Evolutionary conservation across 768 basidiomycete genomes (phyloP).

Genomic region (Rhodotorula diobovata): DNA sequence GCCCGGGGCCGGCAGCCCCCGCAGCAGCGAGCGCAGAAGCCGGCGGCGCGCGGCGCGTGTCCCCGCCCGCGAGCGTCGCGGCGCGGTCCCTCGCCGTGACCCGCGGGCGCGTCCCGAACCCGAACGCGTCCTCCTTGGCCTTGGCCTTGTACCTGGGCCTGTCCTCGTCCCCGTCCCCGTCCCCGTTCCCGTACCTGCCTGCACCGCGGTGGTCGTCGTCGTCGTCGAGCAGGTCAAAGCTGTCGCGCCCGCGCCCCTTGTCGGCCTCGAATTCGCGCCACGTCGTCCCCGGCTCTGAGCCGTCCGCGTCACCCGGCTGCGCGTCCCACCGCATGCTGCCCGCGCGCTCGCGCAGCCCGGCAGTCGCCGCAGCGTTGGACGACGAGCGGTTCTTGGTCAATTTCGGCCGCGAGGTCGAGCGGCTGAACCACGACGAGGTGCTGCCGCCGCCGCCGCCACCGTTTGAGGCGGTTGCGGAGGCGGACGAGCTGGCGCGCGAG

Average conservation of each 20-base stretch:
- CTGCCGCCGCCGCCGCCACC: too few species aligned
- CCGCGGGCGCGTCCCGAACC: too few species aligned
- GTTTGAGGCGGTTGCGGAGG: neutral
- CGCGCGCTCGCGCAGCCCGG: slow-evolving; percentile 20
- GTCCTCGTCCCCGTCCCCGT: too few species aligned
- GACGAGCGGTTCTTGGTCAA: slow-evolving; percentile 14
- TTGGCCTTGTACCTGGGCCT: too few species aligned
- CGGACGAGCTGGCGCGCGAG: neutral
- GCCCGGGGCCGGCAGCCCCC: too few species aligned
- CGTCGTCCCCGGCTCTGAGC: neutral
- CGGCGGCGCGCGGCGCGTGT: neutral
- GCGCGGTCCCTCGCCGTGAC: slow-evolving; percentile 1
- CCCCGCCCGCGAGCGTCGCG: neutral
- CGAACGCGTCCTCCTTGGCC: too few species aligned
- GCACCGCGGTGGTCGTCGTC: neutral
- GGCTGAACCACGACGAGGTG: neutral
- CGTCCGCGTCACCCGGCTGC: neutral
- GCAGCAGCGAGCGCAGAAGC: neutral
- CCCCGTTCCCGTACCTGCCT: too few species aligned
- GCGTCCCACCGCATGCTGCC: slow-evolving; percentile 19
- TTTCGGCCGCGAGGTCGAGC: neutral
- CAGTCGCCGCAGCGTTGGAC: neutral
- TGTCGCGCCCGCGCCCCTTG: neutral
- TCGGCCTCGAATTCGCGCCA: neutral
- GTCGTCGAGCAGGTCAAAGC: slow-evolving; percentile 18